These are phyloP conservation scores for Psilocybe tampanensis DNA, from an alignment of 768 basidiomycete species.

Conservation along the genomic window DNA sequence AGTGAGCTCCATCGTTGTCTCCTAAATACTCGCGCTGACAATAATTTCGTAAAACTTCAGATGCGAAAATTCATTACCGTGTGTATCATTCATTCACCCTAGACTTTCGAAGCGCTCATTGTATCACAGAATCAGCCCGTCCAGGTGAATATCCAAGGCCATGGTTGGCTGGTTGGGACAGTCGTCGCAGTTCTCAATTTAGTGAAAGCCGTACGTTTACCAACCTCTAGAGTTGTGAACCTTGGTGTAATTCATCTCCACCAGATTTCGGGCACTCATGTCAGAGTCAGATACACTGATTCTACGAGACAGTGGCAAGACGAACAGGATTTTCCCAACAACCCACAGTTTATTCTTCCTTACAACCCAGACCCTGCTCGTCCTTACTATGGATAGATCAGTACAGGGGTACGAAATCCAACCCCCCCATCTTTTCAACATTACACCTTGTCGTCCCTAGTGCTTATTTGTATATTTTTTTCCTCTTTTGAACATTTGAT, in stretches of 20 bases:
- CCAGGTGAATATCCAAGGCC: constrained; percentile 16
- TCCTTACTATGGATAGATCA: background rate
- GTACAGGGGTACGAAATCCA: background rate
- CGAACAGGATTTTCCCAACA: background rate
- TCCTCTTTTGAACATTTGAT: too few relatives aligned
- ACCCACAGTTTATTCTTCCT: background rate
- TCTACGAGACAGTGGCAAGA: too few relatives aligned
- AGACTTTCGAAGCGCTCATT: background rate
- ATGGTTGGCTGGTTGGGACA: constrained; percentile 20
- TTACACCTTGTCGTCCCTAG: too few relatives aligned
- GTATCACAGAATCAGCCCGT: constrained; percentile 14
- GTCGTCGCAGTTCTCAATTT: constrained; percentile 8
- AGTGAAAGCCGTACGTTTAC: background rate
- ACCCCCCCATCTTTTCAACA: too few relatives aligned
- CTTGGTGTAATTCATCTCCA: background rate
- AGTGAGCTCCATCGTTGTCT: background rate
- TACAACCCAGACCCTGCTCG: background rate
- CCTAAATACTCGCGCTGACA: background rate
- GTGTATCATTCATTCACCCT: background rate
- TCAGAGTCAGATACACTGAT: background rate
- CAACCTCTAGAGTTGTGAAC: background rate
- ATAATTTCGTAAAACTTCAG: background rate
- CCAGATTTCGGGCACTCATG: background rate
- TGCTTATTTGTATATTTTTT: too few relatives aligned
- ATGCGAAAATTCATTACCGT: background rate